Evolutionary conservation across 169 alveolate genomes (phyloP), one percentile per base, ranked within the genome.

Genomic region (Plasmodium coatneyi): DNA sequence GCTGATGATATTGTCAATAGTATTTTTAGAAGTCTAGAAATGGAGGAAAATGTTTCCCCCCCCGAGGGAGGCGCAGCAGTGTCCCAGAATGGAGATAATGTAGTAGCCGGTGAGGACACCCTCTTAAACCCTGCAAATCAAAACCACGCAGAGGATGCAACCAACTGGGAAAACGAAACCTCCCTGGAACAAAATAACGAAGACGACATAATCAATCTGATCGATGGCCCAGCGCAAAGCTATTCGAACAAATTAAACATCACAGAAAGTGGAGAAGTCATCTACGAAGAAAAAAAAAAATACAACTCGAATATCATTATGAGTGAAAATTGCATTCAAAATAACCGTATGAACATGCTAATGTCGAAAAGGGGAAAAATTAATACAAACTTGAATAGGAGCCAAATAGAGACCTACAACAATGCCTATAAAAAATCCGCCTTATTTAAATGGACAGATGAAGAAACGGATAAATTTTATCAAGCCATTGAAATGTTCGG

Each of bases 401-500:
- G 83, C 30, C 80, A 92, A 92, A 30, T 95, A 25, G 89, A 84
- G 71, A 60, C 92, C 41, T 96, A 92, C 80, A 92, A 95, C 9
- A 82, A 93, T 84, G 97, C 97, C 2, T 96, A 96, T 92, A 95
- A 95, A 83, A 90, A 84, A 72, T 43, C 95, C 5, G 93, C 93
- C 66, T 60, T 84, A 16, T 66, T 92, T 46, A 96, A 96, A 92
- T 96, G 97, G 97, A 89, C 96, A 16, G 92, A 92, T 19, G 92
- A 93, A 83, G 97, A 96, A 41, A 96, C 97, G 2, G 72, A 92
- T 60, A 87, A 95, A 49, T 96, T 96, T 92, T 96, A 95, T 83
- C 91, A 95, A 43, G 97, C 97, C 4, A 84, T 96, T 41, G 95
- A 95, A 52, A 95, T 90, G 92, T 96, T 96, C 74, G 97, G 97